Percentiles rank a stretch among this genome's conserved stretches.
These are phyloP conservation scores for Arthrobotrys conoides DNA, from an alignment of 2,329 filamentous ascomycete genomes.

Conservation along the genomic window DNA sequence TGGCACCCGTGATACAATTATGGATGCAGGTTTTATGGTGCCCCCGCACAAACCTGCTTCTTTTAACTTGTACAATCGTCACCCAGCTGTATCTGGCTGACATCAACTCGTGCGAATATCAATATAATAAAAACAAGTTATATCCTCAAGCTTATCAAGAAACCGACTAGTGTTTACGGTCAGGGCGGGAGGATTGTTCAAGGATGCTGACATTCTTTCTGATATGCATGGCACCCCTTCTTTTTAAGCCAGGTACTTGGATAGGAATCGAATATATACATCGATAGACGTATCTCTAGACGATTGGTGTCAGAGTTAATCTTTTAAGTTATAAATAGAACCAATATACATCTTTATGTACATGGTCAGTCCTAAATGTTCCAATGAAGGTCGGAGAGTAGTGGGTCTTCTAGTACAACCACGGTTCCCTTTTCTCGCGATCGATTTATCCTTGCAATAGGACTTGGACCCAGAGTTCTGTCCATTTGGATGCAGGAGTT, in stretches of 20 bases:
- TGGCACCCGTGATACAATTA: too few relatives aligned
- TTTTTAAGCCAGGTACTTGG: too few relatives aligned
- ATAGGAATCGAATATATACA: too few relatives aligned
- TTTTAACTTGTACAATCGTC: too few relatives aligned
- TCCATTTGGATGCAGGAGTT: slow-evolving; percentile 5
- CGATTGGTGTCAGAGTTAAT: too few relatives aligned
- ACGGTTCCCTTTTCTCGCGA: neutral
- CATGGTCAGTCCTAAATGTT: neutral
- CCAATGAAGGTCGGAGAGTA: neutral
- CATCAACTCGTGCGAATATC: neutral
- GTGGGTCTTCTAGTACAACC: slow-evolving; percentile 30
- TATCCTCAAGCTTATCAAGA: neutral
- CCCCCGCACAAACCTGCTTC: too few relatives aligned
- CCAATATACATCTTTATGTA: too few relatives aligned
- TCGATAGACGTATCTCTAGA: too few relatives aligned
- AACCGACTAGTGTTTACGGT: neutral
- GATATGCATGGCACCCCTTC: too few relatives aligned
- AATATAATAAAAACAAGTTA: neutral
- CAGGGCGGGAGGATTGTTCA: neutral
- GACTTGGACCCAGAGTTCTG: neutral
- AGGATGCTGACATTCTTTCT: neutral
- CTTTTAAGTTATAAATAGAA: too few relatives aligned
- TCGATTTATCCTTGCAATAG: neutral
- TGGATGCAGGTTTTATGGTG: too few relatives aligned
- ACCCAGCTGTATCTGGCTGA: too few relatives aligned